phyloP scores from a whole-genome alignment of 805 yeast species.

The Metschnikowia picachoensis region DNA sequence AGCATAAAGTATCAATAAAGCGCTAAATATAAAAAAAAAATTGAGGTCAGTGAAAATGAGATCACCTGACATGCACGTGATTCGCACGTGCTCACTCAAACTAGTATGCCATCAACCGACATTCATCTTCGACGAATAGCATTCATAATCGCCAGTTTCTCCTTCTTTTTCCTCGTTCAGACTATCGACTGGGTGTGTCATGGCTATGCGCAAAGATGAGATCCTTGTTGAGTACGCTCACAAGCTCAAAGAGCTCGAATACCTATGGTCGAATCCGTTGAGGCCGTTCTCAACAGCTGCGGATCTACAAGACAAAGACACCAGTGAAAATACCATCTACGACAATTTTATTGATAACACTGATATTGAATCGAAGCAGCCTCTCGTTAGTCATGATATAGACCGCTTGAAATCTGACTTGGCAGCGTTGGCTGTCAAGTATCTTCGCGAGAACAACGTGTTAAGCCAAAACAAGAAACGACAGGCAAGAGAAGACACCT shows the following conservation, averaged over 20 bases:
- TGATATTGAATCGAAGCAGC: background rate
- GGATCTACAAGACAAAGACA: background rate
- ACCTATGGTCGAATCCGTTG: conserved; percentile 16
- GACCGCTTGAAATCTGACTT: conserved; percentile 1
- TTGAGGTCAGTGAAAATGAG: background rate
- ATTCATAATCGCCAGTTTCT: background rate
- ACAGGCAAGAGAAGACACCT: background rate
- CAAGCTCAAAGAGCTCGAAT: conserved; percentile 18
- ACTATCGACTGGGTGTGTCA: background rate
- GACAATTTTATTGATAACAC: background rate
- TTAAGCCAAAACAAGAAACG: background rate
- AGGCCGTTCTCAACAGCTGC: conserved; percentile 7
- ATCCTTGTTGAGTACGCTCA: conserved; percentile 1
- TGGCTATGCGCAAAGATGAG: conserved; percentile 3
- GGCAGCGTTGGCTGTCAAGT: background rate
- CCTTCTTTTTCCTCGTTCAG: background rate
- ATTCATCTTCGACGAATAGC: background rate
- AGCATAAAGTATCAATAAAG: background rate
- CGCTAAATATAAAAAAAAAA: background rate
- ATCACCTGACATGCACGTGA: conserved; percentile 14
- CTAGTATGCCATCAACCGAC: background rate
- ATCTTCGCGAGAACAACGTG: background rate
- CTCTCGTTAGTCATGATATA: background rate
- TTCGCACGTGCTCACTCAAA: conserved; percentile 7
- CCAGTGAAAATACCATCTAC: background rate